Evolutionary conservation across 345 rosid species (phyloP).

Genomic region (Linum usitatissimum): DNA sequence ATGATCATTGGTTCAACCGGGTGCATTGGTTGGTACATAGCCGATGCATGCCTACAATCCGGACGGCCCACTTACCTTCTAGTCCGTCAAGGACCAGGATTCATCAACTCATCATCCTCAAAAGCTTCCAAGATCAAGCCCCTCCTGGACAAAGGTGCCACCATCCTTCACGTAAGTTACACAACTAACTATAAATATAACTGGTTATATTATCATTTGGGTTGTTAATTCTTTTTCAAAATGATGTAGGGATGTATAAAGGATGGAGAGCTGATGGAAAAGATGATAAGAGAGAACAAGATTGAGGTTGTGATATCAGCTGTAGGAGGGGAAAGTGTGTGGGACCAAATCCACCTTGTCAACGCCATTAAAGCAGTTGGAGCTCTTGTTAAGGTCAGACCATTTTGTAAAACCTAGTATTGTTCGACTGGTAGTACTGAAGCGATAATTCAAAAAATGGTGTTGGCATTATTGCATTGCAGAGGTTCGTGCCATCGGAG

Average conservation of each 20-base stretch:
- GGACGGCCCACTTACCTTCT: conserved; percentile 21
- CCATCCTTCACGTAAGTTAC: conserved; percentile 9
- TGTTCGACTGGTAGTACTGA: neutral
- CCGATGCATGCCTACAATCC: conserved; percentile 24
- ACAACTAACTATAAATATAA: neutral
- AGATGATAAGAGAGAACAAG: conserved; percentile 14
- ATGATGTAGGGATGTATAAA: conserved; percentile 21
- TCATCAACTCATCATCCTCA: neutral
- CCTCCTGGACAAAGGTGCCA: conserved; percentile 21
- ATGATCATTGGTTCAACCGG: conserved; percentile 25
- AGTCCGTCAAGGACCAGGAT: conserved; percentile 11
- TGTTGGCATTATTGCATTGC: neutral
- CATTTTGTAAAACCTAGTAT: neutral
- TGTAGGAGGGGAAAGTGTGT: conserved; percentile 19
- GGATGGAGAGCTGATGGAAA: conserved; percentile 18
- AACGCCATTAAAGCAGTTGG: conserved; percentile 21
- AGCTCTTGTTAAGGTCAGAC: conserved; percentile 18
- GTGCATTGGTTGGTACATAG: conserved; percentile 23
- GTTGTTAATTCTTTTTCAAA: neutral
- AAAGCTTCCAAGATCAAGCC: neutral
- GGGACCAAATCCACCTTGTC: conserved; percentile 19
- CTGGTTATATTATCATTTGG: too few species aligned
- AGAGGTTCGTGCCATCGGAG: conserved; percentile 32
- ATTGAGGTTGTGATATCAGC: conserved; percentile 24
- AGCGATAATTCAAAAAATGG: neutral